Conservation (phyloP, 2,329 filamentous ascomycete species). For the Bipolaris oryzae region DNA sequence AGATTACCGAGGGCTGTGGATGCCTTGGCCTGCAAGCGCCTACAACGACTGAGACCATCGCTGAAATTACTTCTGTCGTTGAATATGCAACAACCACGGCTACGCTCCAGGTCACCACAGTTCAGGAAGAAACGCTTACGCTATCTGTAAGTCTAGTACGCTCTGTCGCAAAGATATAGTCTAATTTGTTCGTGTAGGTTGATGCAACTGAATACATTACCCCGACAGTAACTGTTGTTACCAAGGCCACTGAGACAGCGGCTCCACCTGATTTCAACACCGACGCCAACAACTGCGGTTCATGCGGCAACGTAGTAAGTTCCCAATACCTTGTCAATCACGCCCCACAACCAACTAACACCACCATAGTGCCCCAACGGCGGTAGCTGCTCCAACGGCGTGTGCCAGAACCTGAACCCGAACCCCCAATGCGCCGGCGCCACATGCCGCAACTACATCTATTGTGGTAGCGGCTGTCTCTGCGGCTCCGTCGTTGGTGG, state of each 20-base stretch:
- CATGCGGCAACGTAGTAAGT: background rate
- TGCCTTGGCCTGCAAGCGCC: background rate
- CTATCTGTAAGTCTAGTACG: background rate
- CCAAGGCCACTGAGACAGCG: background rate
- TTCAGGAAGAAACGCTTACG: background rate
- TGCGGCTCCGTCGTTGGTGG: background rate
- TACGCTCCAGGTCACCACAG: background rate
- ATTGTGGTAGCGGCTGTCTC: background rate
- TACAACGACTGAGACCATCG: background rate
- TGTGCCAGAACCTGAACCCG: background rate
- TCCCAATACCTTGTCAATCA: background rate
- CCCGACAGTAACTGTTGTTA: background rate
- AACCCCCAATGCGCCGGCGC: background rate
- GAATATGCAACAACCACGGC: background rate
- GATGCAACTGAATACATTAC: background rate
- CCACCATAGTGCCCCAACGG: background rate
- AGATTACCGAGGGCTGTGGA: background rate
- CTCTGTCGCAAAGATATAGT: background rate
- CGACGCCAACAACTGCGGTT: conserved; percentile 4
- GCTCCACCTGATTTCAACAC: background rate
- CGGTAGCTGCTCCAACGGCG: background rate
- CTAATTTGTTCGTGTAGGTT: background rate
- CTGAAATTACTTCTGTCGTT: background rate
- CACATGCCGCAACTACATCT: background rate
- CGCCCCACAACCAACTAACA: background rate